phyloP scores from a whole-genome alignment of 352 stramenopile genomes.

The Blastocystis sp. region DNA sequence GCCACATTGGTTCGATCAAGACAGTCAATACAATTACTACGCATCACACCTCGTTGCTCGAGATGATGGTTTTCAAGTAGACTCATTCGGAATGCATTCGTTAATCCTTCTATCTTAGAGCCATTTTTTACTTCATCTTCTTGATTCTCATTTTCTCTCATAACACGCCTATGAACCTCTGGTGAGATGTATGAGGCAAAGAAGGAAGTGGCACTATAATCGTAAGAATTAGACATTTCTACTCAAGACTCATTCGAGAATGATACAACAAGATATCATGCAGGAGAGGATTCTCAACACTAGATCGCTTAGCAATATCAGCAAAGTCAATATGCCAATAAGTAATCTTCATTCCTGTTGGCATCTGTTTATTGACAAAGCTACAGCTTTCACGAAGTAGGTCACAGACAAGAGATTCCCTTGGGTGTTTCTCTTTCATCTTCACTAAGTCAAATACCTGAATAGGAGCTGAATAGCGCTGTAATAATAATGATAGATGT shows the following conservation, averaged over 20 bases:
- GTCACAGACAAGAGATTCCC: conserved; percentile 91
- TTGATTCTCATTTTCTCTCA: neutral
- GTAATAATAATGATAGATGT: conserved; percentile 82
- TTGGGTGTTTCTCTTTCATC: conserved; percentile 86
- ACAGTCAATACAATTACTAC: conserved; percentile 98
- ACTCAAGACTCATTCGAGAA: neutral
- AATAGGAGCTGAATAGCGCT: conserved; percentile 88
- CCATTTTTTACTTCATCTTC: neutral
- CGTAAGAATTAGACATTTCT: neutral
- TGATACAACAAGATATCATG: conserved; percentile 45
- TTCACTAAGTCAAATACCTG: conserved; percentile 96
- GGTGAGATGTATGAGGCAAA: conserved; percentile 36
- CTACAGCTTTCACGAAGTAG: conserved; percentile 92
- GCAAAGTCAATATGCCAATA: conserved; percentile 60
- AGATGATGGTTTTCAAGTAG: conserved; percentile 73
- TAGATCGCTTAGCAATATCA: conserved; percentile 45
- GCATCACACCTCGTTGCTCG: conserved; percentile 89
- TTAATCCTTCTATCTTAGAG: neutral
- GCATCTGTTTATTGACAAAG: conserved; percentile 87
- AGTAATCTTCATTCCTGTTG: conserved; percentile 33
- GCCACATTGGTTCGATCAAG: conserved; percentile 84
- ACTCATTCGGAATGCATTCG: neutral
- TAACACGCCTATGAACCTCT: neutral
- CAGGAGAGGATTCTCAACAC: conserved; percentile 42
- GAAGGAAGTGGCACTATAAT: conserved; percentile 2